Evolutionary conservation across 371 early-diverging fungal genomes (phyloP), one percentile per base, ranked within the genome.

Genomic region (Mycotypha africana): DNA sequence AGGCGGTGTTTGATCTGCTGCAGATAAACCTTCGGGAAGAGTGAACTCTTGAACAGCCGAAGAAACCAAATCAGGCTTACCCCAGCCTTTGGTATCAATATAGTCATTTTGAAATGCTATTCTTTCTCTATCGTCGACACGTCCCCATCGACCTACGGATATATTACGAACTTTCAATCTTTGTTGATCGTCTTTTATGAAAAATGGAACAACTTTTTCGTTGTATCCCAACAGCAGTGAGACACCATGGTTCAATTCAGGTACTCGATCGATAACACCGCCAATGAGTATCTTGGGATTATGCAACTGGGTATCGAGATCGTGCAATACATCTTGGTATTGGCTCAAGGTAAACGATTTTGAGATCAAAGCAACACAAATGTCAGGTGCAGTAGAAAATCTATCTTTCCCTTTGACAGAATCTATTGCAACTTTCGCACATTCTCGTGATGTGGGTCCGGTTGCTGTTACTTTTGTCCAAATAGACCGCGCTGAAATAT

Each of bases 131-230:
- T 71, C 63, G 8, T 68, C 62, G 3, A 54, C 62, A 14, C 73
- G 70, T 5, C 79, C 81, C 81, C 81, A 81, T 17, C 77, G 68
- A 3, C 81, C 81, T 0, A 78, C 79, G 1, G 74, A 68, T 38
- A 65, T 72, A 25, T 53, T 68, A 15, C 79, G 74, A 2, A 77
- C 48, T 23, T 74, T 65, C 33, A 67, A 66, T 32, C 78, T 47
- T 21, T 68, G 61, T 1, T 53, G 33, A 17, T 54, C 51, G 34
- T 76, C 67, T 14, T 51, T 42, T 19, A 67, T 34, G 4, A 38
- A 45, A 22, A 68, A 59, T 5, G 47, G 59, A 7, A 48, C 42
- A 15, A 56, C 48, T 21, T 56, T 30, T 46, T 71, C 53, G 51
- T 71, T 39, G 46, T 65, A 44, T 2, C 62, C 69, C 3, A 63